Base-by-base conservation (phyloP, 2,329 filamentous ascomycete species). In the Microcera coccophila region DNA sequence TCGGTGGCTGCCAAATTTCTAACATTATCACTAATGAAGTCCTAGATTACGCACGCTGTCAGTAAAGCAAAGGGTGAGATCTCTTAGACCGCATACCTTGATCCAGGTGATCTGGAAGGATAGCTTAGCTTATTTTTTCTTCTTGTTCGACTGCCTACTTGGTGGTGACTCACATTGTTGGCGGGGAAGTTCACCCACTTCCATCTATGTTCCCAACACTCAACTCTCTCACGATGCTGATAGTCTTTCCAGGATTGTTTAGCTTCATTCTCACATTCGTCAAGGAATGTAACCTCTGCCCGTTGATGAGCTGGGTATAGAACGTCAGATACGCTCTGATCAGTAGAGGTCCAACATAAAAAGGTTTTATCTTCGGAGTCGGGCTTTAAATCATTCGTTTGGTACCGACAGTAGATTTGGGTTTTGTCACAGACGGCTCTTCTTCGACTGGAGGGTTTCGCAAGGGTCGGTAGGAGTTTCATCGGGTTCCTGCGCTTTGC, bases 141-240 rank as follows among this genome's bases (percentile, higher is more conserved):
- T 26, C n/a, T 9, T 17, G 24, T n/a, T 14, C 24, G 17, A 9
- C 26, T n/a, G 5, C 14, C 9, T 3, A 15, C 14, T 16, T 5
- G 5, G 14, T 16, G 4, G n/a, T 3, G 17, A 36, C 45, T 42
- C 24, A 43, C 43, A 36, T 49, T 41, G 28, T 49, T 49, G 4
- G 37, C 20, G 2, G 46, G 43, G 19, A 46, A 24, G 19, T 46
- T 44, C 22, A 49, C 46, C 46, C 46, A 49, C 37, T 18, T 37
- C 46, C 42, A 49, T 7, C 24, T 15, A 4, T 34, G 14, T n/a
- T 31, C 12, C 14, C 35, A 8, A 41, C 26, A 9, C 5, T 34
- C 33, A 10, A 26, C 22, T 26, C 12, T 26, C 22, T 26, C 22
- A n/a, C 22, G 7, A 7, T 26, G 7, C 22, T 26, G 7, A 7